A percentile compares a stretch with the other conserved stretches of the same genome.
These are phyloP conservation scores for Zea luxurians DNA, from an alignment of 176 grass and related monocot species.

Conservation along the genomic window DNA sequence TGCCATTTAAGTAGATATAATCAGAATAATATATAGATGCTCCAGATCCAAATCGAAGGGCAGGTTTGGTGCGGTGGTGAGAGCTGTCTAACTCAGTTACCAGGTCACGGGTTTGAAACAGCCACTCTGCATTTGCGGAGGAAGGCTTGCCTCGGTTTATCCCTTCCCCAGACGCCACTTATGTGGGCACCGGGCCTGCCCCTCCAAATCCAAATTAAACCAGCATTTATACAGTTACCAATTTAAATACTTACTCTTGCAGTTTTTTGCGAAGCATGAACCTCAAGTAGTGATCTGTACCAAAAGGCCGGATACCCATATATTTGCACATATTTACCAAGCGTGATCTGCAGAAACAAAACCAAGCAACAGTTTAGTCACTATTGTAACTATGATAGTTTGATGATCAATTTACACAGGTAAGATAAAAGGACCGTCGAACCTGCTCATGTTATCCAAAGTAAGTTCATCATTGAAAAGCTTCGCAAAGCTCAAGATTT, in stretches of 20 bases:
- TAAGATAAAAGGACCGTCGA: constrained; percentile 24
- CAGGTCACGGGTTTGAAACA: no score
- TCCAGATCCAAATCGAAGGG: constrained; percentile 8
- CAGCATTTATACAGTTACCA: not conserved
- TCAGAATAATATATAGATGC: not conserved
- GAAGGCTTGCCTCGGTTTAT: no score
- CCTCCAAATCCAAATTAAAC: constrained; percentile 29
- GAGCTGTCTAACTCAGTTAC: no score
- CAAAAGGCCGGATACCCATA: constrained; percentile 95
- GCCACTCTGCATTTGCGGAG: no score
- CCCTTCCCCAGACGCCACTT: no score
- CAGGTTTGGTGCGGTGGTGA: no score
- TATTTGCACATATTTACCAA: constrained; percentile 99
- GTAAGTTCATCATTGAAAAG: constrained; percentile 99
- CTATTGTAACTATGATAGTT: constrained; percentile 15
- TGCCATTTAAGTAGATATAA: constrained; percentile 11
- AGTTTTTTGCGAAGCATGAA: constrained; percentile 98
- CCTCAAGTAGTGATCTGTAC: constrained; percentile 92
- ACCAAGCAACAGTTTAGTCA: not conserved
- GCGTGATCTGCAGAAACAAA: constrained; percentile 59
- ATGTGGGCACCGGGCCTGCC: no score
- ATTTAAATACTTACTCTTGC: constrained; percentile 66
- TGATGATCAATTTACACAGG: constrained; percentile 28
- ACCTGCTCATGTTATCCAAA: constrained; percentile 99
- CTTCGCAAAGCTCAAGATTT: constrained; percentile 96